Evolutionary conservation across 2,329 filamentous ascomycete genomes (phyloP).

Genomic region (Clathrospora elynae): DNA sequence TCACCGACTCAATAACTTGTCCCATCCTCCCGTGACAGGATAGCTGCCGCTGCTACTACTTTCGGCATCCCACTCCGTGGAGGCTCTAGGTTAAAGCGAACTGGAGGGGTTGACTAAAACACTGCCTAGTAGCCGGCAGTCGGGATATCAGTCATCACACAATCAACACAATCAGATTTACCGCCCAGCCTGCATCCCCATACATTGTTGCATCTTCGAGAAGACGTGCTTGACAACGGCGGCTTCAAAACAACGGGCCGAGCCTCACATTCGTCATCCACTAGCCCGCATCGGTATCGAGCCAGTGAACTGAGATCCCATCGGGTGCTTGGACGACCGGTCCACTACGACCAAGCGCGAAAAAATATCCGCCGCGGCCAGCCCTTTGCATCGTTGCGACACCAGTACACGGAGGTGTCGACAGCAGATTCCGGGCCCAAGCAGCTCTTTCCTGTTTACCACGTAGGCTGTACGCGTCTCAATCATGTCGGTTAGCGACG

Average conservation of each 20-base stretch:
- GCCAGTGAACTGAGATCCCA: constrained; percentile 29
- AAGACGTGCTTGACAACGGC: constrained; percentile 12
- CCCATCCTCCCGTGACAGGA: constrained; percentile 26
- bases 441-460: constrained; percentile 9
- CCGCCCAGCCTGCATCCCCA: constrained; percentile 9
- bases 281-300: constrained; percentile 29
- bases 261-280: constrained; percentile 43
- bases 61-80: constrained; percentile 35
- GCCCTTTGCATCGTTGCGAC: constrained; percentile 24
- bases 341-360: constrained; percentile 22
- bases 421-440: constrained; percentile 23
- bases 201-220: constrained; percentile 9
- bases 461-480: constrained; percentile 18
- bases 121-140: constrained; percentile 11
- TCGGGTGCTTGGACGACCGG: constrained; percentile 24
- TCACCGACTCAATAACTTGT: constrained; percentile 14
- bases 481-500: constrained; percentile 45
- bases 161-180: constrained; percentile 5
- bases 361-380: constrained; percentile 29
- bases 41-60: constrained; percentile 26
- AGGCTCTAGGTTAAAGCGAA: constrained; percentile 27
- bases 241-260: constrained; percentile 38
- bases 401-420: constrained; percentile 26
- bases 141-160: constrained; percentile 7
- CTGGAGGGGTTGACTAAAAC: constrained; percentile 29